Conservation (phyloP, 257 asterid genomes). For the Parsonsia alboflavescens region DNA sequence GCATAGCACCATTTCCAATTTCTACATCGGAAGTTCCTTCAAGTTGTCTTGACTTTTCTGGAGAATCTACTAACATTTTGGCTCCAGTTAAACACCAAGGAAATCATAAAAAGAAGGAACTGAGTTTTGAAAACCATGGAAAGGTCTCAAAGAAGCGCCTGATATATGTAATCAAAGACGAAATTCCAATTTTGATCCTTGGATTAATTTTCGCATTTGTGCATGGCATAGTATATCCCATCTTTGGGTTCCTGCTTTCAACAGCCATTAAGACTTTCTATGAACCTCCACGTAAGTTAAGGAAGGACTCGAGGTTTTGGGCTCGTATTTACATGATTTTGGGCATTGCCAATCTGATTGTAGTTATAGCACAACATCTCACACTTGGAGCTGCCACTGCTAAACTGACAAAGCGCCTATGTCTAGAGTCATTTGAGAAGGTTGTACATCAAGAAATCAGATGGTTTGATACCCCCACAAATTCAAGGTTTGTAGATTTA, state of each 20-base stretch:
- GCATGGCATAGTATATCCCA: conserved; percentile 23
- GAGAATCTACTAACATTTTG: background rate
- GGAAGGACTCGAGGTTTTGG: conserved; percentile 28
- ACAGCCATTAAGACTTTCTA: conserved; percentile 24
- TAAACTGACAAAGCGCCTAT: conserved; percentile 21
- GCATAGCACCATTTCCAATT: background rate
- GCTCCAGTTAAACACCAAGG: background rate
- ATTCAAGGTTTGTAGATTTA: conserved; percentile 24
- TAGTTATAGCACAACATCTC: conserved; percentile 18
- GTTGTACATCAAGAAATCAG: conserved; percentile 23
- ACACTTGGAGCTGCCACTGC: conserved; percentile 33
- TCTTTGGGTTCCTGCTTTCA: conserved; percentile 24
- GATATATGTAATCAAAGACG: conserved; percentile 20
- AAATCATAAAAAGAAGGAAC: background rate
- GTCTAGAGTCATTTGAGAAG: conserved; percentile 22
- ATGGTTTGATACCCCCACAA: conserved; percentile 34
- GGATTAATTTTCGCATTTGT: conserved; percentile 22
- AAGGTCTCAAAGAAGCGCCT: conserved; percentile 11
- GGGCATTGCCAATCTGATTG: conserved; percentile 18
- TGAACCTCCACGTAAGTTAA: conserved; percentile 20
- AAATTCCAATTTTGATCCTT: conserved; percentile 20
- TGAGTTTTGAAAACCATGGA: conserved; percentile 8
- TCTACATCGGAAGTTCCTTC: background rate
- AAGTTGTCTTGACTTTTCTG: background rate
- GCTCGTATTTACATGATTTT: conserved; percentile 22